These are phyloP conservation scores for Gamsiella multidivaricata DNA, from an alignment of 192 early-diverging fungal genomes.

Conservation along the genomic window DNA sequence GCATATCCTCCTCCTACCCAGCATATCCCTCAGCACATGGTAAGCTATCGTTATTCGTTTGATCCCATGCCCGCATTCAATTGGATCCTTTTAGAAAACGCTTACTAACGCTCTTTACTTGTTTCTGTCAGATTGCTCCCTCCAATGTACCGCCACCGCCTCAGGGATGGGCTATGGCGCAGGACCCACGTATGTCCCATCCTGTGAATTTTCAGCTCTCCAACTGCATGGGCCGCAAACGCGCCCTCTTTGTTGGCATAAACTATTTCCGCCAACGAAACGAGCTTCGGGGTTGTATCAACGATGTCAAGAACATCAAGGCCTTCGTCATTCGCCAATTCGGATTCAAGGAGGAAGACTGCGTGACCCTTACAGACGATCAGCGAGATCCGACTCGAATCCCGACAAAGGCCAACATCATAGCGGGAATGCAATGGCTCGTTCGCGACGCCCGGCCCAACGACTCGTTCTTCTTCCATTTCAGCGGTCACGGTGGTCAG, in stretches of 20 bases:
- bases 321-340: conserved; percentile 72
- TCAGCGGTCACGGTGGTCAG: conserved; percentile 81
- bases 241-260: conserved; percentile 91
- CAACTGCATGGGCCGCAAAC: conserved; percentile 74
- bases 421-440: conserved; percentile 82
- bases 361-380: conserved; percentile 83
- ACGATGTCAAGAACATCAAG: conserved; percentile 85
- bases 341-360: conserved; percentile 74
- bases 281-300: conserved; percentile 82
- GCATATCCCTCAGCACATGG: conserved; percentile 31
- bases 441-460: conserved; percentile 77
- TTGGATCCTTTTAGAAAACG: not conserved
- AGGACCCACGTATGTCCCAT: conserved; percentile 40
- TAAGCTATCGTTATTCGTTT: conserved; percentile 35
- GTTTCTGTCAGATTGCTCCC: conserved; percentile 31
- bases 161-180: conserved; percentile 26
- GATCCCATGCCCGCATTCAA: conserved; percentile 1
- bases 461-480: conserved; percentile 89
- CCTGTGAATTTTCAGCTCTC: conserved; percentile 59
- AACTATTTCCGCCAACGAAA: conserved; percentile 81
- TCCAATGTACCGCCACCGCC: conserved; percentile 24
- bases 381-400: conserved; percentile 69
- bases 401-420: conserved; percentile 81
- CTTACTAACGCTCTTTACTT: not conserved
- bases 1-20: not conserved